Evolutionary conservation across 345 rosid species (phyloP).

Genomic region (Salix udensis): DNA sequence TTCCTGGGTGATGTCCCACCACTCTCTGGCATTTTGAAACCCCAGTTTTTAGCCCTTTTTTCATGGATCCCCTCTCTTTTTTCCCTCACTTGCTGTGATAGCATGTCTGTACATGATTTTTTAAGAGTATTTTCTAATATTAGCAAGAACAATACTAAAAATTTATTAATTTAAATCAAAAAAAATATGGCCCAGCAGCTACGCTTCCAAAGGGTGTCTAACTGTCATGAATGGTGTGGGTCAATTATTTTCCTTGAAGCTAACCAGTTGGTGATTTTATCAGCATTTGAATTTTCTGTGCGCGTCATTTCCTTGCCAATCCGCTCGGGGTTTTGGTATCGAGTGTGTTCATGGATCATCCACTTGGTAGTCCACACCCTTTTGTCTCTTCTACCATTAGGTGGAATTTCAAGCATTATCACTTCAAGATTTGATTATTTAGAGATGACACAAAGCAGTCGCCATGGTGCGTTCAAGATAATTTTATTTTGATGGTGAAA

Average conservation of each 20-base stretch:
- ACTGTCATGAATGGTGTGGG: background rate
- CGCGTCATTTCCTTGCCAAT: background rate
- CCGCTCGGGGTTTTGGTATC: background rate
- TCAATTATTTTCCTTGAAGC: background rate
- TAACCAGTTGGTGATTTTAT: background rate
- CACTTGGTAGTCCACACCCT: background rate
- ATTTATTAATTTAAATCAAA: too few relatives aligned
- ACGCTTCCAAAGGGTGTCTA: too few relatives aligned
- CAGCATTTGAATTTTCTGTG: background rate
- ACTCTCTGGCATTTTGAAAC: too few relatives aligned
- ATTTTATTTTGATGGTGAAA: too few relatives aligned
- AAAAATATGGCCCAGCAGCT: too few relatives aligned
- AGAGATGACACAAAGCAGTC: background rate
- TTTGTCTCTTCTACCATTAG: background rate
- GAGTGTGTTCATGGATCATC: background rate
- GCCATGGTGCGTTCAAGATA: background rate
- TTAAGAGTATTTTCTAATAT: too few relatives aligned
- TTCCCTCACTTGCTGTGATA: too few relatives aligned
- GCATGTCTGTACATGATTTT: too few relatives aligned
- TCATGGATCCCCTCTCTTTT: background rate
- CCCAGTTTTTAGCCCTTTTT: background rate
- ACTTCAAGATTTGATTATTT: background rate
- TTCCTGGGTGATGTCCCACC: background rate
- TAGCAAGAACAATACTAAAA: too few relatives aligned
- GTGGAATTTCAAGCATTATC: background rate